Evolutionary conservation across 176 grass and related monocot species (phyloP).

Genomic region (Oryza meyeriana): DNA sequence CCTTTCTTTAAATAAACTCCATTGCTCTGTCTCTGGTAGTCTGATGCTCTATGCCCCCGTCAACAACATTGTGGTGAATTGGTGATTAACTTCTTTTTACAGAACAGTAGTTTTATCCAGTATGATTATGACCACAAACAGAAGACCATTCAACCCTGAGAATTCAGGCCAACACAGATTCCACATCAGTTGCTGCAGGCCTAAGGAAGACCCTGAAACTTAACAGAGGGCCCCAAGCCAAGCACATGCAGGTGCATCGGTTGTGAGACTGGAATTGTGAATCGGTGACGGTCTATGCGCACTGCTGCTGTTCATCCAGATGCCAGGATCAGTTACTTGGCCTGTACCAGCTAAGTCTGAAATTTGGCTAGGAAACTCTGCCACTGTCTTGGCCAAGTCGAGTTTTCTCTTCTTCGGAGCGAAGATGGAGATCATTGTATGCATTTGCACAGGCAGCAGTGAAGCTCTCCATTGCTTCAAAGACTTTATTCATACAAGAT

Average conservation of each 20-base stretch:
- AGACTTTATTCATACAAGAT: constrained; percentile 35
- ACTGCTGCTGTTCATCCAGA: background rate
- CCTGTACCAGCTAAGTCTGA: background rate
- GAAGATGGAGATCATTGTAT: constrained; percentile 45
- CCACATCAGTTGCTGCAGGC: background rate
- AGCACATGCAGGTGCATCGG: background rate
- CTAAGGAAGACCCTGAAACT: background rate
- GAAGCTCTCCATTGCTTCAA: constrained; percentile 65
- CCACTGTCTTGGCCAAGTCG: constrained; percentile 8
- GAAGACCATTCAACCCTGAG: background rate
- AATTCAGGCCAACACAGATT: background rate
- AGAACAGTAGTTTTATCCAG: background rate
- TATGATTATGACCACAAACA: background rate
- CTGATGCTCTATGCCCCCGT: background rate
- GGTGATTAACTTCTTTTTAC: constrained; percentile 1
- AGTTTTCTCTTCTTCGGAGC: constrained; percentile 36
- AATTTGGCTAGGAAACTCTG: background rate
- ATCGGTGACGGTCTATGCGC: background rate
- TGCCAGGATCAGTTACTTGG: background rate
- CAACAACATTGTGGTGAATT: too few species aligned
- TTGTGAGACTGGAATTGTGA: background rate
- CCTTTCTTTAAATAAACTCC: background rate
- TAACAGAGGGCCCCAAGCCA: background rate
- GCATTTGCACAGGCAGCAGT: constrained; percentile 27
- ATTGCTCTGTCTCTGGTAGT: background rate